Conservation (phyloP, 2,329 filamentous ascomycete genomes). For the Pseudogymnoascus sp. region DNA sequence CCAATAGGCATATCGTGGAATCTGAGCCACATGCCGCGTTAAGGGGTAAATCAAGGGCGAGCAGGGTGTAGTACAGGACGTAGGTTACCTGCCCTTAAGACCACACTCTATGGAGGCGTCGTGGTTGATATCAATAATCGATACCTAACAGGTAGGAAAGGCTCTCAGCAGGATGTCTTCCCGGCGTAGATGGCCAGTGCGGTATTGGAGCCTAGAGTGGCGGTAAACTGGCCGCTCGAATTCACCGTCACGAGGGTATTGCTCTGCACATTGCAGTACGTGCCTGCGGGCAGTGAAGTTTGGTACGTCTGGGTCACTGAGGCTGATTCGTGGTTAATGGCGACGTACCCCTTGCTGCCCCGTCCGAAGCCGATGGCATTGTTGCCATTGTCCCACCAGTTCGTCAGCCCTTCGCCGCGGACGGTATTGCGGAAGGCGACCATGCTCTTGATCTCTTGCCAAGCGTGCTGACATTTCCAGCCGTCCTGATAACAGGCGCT, state of each 20-base stretch:
- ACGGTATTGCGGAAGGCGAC: background rate
- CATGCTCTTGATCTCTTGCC: background rate
- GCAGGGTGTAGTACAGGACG: too few relatives aligned
- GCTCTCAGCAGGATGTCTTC: conserved; percentile 5
- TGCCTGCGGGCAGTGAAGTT: background rate
- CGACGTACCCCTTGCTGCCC: background rate
- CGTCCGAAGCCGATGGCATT: background rate
- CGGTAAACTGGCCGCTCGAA: background rate
- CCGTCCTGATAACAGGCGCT: background rate
- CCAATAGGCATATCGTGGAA: too few relatives aligned
- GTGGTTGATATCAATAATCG: background rate
- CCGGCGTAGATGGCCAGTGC: background rate
- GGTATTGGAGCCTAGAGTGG: background rate
- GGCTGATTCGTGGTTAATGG: background rate
- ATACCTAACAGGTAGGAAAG: background rate
- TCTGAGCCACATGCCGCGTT: too few relatives aligned
- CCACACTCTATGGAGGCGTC: too few relatives aligned
- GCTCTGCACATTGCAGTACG: conserved; percentile 1
- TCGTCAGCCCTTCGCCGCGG: background rate
- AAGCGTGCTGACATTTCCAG: background rate
- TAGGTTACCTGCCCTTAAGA: background rate
- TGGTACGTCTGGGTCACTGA: background rate
- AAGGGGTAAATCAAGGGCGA: too few relatives aligned
- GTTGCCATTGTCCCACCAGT: conserved; percentile 1
- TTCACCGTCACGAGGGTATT: background rate